A percentile compares a stretch with the other conserved stretches of the same genome.
Evolutionary conservation across 1,284 basidiomycete genomes (phyloP).

Genomic region (Pseudozyma hubeiensis): DNA sequence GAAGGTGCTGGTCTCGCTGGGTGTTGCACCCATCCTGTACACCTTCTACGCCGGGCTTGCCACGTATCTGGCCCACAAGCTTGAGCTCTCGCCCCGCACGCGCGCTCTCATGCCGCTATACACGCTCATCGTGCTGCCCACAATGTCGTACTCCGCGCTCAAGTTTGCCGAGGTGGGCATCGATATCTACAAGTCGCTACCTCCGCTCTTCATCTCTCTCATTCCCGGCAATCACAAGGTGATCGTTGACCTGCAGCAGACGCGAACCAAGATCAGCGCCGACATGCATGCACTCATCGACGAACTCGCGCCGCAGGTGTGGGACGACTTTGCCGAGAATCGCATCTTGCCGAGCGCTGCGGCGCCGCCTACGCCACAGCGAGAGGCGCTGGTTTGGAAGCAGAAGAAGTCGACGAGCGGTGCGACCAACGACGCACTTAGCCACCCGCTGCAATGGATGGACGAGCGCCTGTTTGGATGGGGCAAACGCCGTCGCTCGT

Average conservation of each 20-base stretch:
- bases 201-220: constrained; percentile 89
- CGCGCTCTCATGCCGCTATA: constrained; percentile 83
- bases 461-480: constrained; percentile 94
- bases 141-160: constrained; percentile 91
- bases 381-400: constrained; percentile 55
- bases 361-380: constrained; percentile 52
- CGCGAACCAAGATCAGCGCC: constrained; percentile 82
- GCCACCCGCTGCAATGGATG: constrained; percentile 75
- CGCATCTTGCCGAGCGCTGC: constrained; percentile 56
- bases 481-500: constrained; percentile 67
- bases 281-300: constrained; percentile 91
- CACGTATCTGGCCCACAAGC: constrained; percentile 78
- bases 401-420: constrained; percentile 43
- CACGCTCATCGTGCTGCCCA: constrained; percentile 81
- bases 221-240: constrained; percentile 90
- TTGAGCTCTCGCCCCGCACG: constrained; percentile 70
- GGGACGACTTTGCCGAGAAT: constrained; percentile 64
- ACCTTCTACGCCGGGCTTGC: constrained; percentile 73
- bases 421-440: constrained; percentile 50
- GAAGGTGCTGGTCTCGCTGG: constrained; percentile 96
- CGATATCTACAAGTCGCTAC: constrained; percentile 97
- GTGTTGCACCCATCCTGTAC: constrained; percentile 88
- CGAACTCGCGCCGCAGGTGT: constrained; percentile 72
- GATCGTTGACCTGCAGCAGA: constrained; percentile 82
- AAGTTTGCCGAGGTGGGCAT: constrained; percentile 99